Evolutionary conservation across 192 early-diverging fungal species (phyloP).

Genomic region (Coemansia biformis): DNA sequence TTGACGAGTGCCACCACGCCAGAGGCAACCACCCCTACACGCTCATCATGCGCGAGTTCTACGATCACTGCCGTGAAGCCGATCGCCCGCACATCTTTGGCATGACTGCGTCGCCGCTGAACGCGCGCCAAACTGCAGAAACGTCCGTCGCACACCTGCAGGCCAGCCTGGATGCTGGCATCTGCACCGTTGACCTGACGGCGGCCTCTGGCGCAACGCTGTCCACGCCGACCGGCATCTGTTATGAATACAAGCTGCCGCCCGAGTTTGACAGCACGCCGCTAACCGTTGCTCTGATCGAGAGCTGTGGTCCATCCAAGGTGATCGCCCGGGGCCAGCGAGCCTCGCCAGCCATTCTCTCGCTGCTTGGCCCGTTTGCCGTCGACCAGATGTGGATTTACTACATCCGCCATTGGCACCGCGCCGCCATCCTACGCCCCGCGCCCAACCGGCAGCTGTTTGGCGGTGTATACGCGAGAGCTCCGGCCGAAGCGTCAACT

Average conservation of each 20-base stretch:
- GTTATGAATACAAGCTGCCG: slow-evolving; percentile 52
- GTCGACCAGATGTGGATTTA: slow-evolving; percentile 65
- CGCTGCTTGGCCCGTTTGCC: slow-evolving; percentile 73
- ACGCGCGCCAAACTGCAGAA: slow-evolving; percentile 22
- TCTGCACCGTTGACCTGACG: slow-evolving; percentile 57
- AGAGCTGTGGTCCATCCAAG: slow-evolving; percentile 24
- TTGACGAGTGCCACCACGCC: slow-evolving; percentile 94
- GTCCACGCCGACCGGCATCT: slow-evolving; percentile 19
- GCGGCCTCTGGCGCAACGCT: slow-evolving; percentile 5
- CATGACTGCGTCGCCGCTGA: slow-evolving; percentile 89
- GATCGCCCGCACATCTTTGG: slow-evolving; percentile 79
- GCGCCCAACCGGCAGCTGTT: slow-evolving; percentile 5
- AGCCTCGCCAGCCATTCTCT: slow-evolving; percentile 37
- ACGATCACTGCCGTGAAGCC: slow-evolving; percentile 46
- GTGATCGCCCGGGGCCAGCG: slow-evolving; percentile 46
- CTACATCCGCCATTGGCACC: slow-evolving; percentile 42
- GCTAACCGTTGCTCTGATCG: slow-evolving; percentile 35
- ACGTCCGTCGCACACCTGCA: slow-evolving; percentile 53
- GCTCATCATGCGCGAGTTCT: slow-evolving; percentile 80
- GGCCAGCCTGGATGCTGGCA: slow-evolving; percentile 48
- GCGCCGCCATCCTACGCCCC: slow-evolving; percentile 18
- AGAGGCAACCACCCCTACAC: slow-evolving; percentile 69
- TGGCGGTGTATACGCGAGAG: no score
- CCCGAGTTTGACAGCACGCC: slow-evolving; percentile 43
- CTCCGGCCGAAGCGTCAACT: no score